These are phyloP conservation scores for Neoascochyta sp. DNA, from an alignment of 2,329 filamentous ascomycete species.

Conservation along the genomic window DNA sequence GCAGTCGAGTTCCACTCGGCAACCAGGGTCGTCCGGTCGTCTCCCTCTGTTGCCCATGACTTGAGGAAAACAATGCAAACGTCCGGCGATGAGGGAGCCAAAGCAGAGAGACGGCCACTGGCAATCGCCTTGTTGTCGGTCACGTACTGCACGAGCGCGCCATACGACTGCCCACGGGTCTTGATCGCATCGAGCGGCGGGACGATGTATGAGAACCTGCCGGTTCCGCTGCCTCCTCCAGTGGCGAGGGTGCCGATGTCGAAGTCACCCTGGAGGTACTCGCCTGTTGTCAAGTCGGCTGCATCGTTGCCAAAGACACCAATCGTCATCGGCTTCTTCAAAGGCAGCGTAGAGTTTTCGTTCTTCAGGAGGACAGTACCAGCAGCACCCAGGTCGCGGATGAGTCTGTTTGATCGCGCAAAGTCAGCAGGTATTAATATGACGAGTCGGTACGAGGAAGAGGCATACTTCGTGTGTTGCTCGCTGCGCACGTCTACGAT, in stretches of 20 bases:
- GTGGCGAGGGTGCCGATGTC: constrained; percentile 44
- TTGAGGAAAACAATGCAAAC: constrained; percentile 57
- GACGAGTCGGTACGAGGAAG: neutral
- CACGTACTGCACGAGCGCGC: constrained; percentile 46
- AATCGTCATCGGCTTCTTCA: constrained; percentile 49
- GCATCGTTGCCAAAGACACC: constrained; percentile 50
- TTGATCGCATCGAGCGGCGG: constrained; percentile 44
- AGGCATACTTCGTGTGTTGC: constrained; percentile 26
- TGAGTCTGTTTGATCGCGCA: too few relatives aligned
- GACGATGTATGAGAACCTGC: constrained; percentile 39
- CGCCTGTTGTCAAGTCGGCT: constrained; percentile 48
- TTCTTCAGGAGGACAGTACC: constrained; percentile 50
- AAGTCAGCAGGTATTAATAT: too few relatives aligned
- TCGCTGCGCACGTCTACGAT: constrained; percentile 39
- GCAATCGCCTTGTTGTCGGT: constrained; percentile 39
- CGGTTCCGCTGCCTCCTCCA: constrained; percentile 44
- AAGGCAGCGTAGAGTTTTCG: constrained; percentile 44
- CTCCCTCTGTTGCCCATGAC: constrained; percentile 47
- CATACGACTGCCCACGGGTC: constrained; percentile 16
- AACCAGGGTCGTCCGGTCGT: constrained; percentile 39
- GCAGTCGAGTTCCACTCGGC: constrained; percentile 42
- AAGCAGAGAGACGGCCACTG: constrained; percentile 16
- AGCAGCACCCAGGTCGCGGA: constrained; percentile 41
- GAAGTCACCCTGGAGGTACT: constrained; percentile 21
- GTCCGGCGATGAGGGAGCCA: constrained; percentile 37